Conservation (phyloP, 345 rosid genomes). For the Salix exigua region DNA sequence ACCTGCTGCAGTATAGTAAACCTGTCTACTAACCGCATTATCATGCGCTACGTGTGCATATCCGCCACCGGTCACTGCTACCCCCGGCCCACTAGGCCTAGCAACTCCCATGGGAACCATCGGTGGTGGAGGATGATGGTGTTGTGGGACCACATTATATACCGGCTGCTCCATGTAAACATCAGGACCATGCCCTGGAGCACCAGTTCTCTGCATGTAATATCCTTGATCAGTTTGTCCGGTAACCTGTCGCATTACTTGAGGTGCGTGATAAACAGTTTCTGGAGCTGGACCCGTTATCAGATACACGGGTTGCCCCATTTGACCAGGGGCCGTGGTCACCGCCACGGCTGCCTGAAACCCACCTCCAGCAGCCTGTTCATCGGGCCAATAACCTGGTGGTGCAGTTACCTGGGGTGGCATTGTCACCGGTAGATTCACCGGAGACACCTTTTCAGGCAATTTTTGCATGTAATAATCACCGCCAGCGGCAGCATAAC, state of each 20-base stretch:
- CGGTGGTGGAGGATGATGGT: constrained; percentile 26
- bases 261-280: constrained; percentile 37
- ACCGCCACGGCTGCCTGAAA: constrained; percentile 33
- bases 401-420: constrained; percentile 33
- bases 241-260: constrained; percentile 41
- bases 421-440: constrained; percentile 23
- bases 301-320: constrained; percentile 65
- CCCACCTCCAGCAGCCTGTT: constrained; percentile 46
- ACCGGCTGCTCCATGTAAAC: constrained; percentile 69
- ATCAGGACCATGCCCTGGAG: constrained; percentile 30
- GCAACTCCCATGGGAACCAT: constrained; percentile 28
- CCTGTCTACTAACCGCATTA: constrained; percentile 54
- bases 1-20: constrained; percentile 54
- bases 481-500: constrained; percentile 33
- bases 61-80: constrained; percentile 36
- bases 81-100: constrained; percentile 35
- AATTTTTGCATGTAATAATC: constrained; percentile 48
- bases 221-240: constrained; percentile 65
- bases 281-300: constrained; percentile 39
- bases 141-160: constrained; percentile 46
- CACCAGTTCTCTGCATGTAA: constrained; percentile 59
- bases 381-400: constrained; percentile 56
- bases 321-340: constrained; percentile 27
- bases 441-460: constrained; percentile 38
- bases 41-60: constrained; percentile 62